phyloP scores from a whole-genome alignment of 2,329 filamentous ascomycete genomes.

The Nemania sp. region DNA sequence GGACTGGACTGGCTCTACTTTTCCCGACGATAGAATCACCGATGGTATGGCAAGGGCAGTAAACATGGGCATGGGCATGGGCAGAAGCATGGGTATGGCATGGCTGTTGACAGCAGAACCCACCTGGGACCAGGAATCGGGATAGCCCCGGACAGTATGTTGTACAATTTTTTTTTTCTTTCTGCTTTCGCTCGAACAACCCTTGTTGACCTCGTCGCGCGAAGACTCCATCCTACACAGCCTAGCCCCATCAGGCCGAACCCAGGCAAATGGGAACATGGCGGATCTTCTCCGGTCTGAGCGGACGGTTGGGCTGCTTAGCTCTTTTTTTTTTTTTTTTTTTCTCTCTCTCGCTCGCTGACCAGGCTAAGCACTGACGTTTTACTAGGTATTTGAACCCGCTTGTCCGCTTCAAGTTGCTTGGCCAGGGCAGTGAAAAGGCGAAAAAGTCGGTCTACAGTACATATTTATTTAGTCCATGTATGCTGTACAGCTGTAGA shows the following conservation, averaged over 20 bases:
- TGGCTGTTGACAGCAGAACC: slow-evolving; percentile 24
- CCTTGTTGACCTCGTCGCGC: slow-evolving; percentile 27
- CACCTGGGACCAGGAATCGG: slow-evolving; percentile 34
- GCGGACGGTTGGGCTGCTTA: slow-evolving; percentile 25
- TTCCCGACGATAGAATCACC: slow-evolving; percentile 23
- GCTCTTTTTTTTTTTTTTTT: slow-evolving; percentile 11
- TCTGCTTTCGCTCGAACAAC: slow-evolving; percentile 13
- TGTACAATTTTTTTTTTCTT: slow-evolving; percentile 21
- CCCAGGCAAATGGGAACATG: slow-evolving; percentile 38
- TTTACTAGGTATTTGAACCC: slow-evolving; percentile 10
- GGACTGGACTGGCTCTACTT: slow-evolving; percentile 4
- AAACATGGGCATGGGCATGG: too few species aligned
- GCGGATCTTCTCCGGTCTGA: slow-evolving; percentile 33
- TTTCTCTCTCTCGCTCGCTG: slow-evolving; percentile 5
- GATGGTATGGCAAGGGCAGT: slow-evolving; percentile 16
- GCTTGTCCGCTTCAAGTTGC: slow-evolving; percentile 24
- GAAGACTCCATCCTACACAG: slow-evolving; percentile 27
- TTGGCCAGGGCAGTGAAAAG: slow-evolving; percentile 27
- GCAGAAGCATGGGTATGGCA: too few species aligned
- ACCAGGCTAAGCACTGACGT: slow-evolving; percentile 28
- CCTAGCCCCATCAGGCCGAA: slow-evolving; percentile 37
- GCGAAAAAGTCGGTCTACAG: slow-evolving; percentile 38
- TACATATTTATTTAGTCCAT: too few species aligned
- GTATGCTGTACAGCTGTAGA: too few species aligned
- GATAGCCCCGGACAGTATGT: slow-evolving; percentile 31